Base-by-base conservation (phyloP, 192 early-diverging fungal species). In the Paraglomus occultum region DNA sequence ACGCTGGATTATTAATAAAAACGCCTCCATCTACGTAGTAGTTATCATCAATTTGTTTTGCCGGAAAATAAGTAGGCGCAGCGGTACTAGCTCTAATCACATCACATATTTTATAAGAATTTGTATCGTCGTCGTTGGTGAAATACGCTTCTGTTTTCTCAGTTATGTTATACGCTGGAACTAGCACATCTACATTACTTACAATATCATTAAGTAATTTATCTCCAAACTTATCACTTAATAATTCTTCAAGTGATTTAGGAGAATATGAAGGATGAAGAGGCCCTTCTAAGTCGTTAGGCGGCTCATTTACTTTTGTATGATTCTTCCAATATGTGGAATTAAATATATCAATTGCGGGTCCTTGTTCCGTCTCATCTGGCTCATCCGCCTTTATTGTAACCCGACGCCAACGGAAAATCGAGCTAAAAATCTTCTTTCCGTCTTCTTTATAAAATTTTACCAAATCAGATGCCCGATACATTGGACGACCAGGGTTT, bases 1-100 rank as follows among this genome's bases (percentile, higher is more conserved):
- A 23, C n/a, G 57, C 3, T 59, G 57, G 57, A 59, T 59, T 59
- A 59, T 59, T 59, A 31, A 59, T 59, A 39, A 43, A 59, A 10
- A 59, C 57, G 11, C 57, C 57, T 1, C 57, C 31, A 39, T 59
- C 57, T 39, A 59, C 1, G 20, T 59, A 59, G 5, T 39, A 7
- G 0, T 43, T 1, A 7, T 43, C 12, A 39, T 0, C 0, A 6
- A 39, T 23, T 59, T 59, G 5, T 39, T 59, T 59, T 5, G 31
- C 31, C 20, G 4, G 12, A 59, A 59, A 59, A 20, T 43, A 59
- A 40, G 31, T 39, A 40, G 57, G 57, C 31, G 57, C 57, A 59
- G 57, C 38, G 5, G 57, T 39, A 59, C 57, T 59, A 39, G 57
- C 57, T 39, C 38, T 31, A 11, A 59, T 11, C 20, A 20, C 57